These are phyloP conservation scores for Leucogyrophana mollusca DNA, from an alignment of 768 basidiomycete species.

Conservation along the genomic window DNA sequence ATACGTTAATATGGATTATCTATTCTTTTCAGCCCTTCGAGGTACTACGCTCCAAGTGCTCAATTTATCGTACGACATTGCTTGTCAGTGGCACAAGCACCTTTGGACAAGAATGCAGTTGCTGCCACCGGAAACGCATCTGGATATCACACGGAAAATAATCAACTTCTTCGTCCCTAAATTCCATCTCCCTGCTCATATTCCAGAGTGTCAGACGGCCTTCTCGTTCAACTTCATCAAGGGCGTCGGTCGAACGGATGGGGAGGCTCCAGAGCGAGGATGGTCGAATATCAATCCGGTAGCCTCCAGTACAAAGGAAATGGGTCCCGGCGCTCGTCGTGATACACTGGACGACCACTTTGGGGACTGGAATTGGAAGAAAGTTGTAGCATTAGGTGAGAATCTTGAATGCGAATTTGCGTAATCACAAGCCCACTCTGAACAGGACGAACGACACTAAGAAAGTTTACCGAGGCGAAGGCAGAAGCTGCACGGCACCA, in stretches of 20 bases:
- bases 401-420: not conserved
- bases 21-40: slow-evolving; percentile 4
- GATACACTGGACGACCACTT: slow-evolving; percentile 36
- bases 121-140: not conserved
- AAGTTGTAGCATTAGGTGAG: slow-evolving; percentile 21
- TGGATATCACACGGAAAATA: not conserved
- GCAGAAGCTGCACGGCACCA: not conserved
- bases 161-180: slow-evolving; percentile 13
- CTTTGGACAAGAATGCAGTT: slow-evolving; percentile 1
- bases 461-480: not conserved
- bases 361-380: too few species aligned
- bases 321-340: slow-evolving; percentile 28
- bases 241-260: slow-evolving; percentile 29
- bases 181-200: slow-evolving; percentile 11
- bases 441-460: not conserved
- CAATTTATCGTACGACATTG: too few species aligned
- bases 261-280: slow-evolving; percentile 38
- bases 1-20: slow-evolving; percentile 12
- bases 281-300: too few species aligned
- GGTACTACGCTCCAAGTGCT: not conserved
- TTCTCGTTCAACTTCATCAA: slow-evolving; percentile 22
- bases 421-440: too few species aligned
- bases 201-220: slow-evolving; percentile 10
- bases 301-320: slow-evolving; percentile 30
- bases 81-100: too few species aligned